Base-by-base conservation (phyloP, 2,329 filamentous ascomycete species). In the Dendrostoma leiphaemia region DNA sequence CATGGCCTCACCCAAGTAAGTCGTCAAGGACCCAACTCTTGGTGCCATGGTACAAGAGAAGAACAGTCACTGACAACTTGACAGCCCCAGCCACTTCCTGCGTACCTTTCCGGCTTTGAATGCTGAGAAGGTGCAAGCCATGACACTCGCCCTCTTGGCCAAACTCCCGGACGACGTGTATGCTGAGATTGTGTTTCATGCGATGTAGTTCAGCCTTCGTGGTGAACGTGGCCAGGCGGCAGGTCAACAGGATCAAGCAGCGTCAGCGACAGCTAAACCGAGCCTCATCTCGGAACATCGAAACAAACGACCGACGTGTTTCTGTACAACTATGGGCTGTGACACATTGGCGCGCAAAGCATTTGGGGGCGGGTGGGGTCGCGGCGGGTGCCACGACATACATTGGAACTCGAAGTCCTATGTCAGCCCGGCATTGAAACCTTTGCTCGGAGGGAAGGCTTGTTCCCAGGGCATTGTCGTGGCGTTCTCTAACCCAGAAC, bases 131-230 rank as follows among this genome's bases (percentile, higher is more conserved):
- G 89, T 96, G 65, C 94, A 95, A 68, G 85, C 85, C 43, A 82
- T 95, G 53, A 93, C 93, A 1, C 85, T 97, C 62, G 86, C 87
- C 49, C 88, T 97, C 64, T 88, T 96, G 54, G 86, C 88, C 63
- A 94, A 92, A 77, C 91, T 99, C 51, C 93, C 94, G 2, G 85
- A 91, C 59, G 89, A 95, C 61, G 79, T 97, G 45, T 99, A 97
- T 67, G 85, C 88, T 48, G 90, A 96, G 68, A 91, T 99, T 65
- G 86, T 97, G 48, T 79, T 81, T 37, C 94, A 99, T 69, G 93
- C 93, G 6, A 88, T 88, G 64, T 92, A 71, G 79, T 19, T 23
- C 19, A 26, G 10, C 31, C 9, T 8, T 13, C 26, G 17, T 19
- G 34, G 17, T 26, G 12, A 4, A 41, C 13, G 13, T 26, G 38